Base-by-base conservation (phyloP, 2,329 filamentous ascomycete species). In the Sporothrix phasma region DNA sequence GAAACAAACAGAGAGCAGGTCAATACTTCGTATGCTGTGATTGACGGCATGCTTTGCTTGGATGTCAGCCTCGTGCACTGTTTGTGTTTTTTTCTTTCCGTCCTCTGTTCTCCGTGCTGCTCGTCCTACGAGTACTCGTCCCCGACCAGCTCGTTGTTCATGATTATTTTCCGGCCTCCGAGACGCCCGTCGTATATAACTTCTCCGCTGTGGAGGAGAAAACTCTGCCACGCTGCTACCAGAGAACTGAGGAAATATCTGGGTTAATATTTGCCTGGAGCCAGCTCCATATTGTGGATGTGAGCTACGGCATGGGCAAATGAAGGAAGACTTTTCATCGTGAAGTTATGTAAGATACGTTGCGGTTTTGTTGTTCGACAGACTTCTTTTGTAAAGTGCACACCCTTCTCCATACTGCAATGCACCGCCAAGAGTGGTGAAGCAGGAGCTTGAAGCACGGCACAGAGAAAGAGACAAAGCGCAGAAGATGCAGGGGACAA, bases 391-490 rank as follows among this genome's bases (percentile, higher is more conserved):
- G 15, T 37, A 10, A 15, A 10, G 5, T 24, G 11, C 26, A 59
- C 58, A n/a, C 56, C 58, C 37, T 49, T 61, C 17, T 22, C 58
- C 22, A 46, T 60, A 39, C 56, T 60, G 56, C 56, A 37, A 59
- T 31, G 39, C 53, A 19, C 41, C 24, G 41, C 45, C 37, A 46
- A 51, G 45, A 5, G 63, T 39, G 37, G 37, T 17, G 51, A 31
- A 43, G 46, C 31, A 34, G 60, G 60, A 47, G 34, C 49, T 64
- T 65, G 63, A 66, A 65, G 63, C 65, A 65, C 65, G 63, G 63
- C 19, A 65, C 53, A 45, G 56, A 15, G 56, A 62, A 61, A 59
- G 49, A 62, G 47, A 54, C 64, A 59, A 65, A 65, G 64, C 59
- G 64, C 60, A 65, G 31, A 60, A 51, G 31, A 15, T 37, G 26